These are phyloP conservation scores for Drechslerella coelobrocha DNA, from an alignment of 2,329 filamentous ascomycete genomes.

Conservation along the genomic window DNA sequence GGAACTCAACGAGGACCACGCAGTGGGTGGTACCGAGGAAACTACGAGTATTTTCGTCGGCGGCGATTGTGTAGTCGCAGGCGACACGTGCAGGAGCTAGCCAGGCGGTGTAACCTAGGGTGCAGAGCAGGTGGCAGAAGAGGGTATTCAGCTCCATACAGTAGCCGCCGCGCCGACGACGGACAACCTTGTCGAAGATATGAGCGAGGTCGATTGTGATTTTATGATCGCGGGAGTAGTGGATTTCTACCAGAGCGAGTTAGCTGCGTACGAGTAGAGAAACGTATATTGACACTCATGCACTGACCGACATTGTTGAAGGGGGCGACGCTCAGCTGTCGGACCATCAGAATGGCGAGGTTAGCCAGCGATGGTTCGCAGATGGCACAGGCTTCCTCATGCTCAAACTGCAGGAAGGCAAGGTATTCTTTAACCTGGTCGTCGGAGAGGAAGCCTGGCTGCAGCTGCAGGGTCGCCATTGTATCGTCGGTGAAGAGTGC, in stretches of 20 bases:
- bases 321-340: constrained; percentile 24
- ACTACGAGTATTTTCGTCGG: constrained; percentile 9
- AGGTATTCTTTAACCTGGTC: constrained; percentile 33
- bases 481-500: neutral
- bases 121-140: constrained; percentile 31
- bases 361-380: constrained; percentile 24
- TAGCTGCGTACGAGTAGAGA: neutral
- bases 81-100: constrained; percentile 22
- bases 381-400: constrained; percentile 20
- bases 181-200: constrained; percentile 43
- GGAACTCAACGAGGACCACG: constrained; percentile 33
- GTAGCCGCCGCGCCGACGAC: constrained; percentile 32
- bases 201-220: constrained; percentile 13
- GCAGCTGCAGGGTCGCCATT: constrained; percentile 13
- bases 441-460: constrained; percentile 10
- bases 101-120: constrained; percentile 33
- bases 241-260: constrained; percentile 22
- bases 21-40: constrained; percentile 31
- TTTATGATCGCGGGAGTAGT: constrained; percentile 23
- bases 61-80: neutral
- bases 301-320: constrained; percentile 31
- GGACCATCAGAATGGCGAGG: constrained; percentile 19
- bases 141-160: constrained; percentile 43
- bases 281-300: neutral
- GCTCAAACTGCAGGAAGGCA: constrained; percentile 21